Evolutionary conservation across 495 filamentous ascomycete species (phyloP).

Genomic region (Podospora sp.): DNA sequence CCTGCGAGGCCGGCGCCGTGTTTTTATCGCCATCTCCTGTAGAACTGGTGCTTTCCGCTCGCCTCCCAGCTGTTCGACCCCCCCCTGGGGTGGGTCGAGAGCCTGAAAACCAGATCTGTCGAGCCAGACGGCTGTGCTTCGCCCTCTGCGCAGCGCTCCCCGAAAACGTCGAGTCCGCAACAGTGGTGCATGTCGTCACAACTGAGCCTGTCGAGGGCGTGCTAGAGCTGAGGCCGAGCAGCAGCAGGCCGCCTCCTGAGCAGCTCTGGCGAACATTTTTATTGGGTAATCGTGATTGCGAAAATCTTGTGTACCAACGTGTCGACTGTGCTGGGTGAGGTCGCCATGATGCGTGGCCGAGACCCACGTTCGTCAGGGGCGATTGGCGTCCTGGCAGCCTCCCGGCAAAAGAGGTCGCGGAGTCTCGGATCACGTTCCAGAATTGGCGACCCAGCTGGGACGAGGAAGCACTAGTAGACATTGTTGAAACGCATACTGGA

Average conservation of each 20-base stretch:
- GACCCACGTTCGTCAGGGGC: conserved; percentile 22
- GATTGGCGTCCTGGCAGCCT: conserved; percentile 36
- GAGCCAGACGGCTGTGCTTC: conserved; percentile 44
- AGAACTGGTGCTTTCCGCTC: conserved; percentile 41
- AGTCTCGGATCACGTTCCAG: conserved; percentile 49
- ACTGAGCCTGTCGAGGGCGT: conserved; percentile 44
- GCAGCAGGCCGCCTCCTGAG: conserved; percentile 44
- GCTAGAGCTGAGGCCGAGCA: conserved; percentile 42
- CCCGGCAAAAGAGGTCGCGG: conserved; percentile 38
- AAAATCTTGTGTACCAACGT: conserved; percentile 18
- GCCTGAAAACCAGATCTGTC: conserved; percentile 38
- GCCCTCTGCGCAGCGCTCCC: conserved; percentile 37
- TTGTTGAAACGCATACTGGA: conserved; percentile 46
- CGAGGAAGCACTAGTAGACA: conserved; percentile 49
- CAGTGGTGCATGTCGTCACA: conserved; percentile 44
- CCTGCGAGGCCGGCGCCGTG: conserved; percentile 21
- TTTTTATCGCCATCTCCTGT: conserved; percentile 32
- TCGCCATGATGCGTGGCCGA: conserved; percentile 18
- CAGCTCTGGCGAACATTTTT: conserved; percentile 45
- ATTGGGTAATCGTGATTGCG: conserved; percentile 25
- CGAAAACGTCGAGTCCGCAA: conserved; percentile 42
- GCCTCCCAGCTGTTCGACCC: conserved; percentile 15
- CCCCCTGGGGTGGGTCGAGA: conserved; percentile 32
- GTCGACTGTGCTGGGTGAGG: conserved; percentile 24
- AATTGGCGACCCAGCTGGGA: conserved; percentile 50